A percentile compares a stretch with the other conserved stretches of the same genome.
These are phyloP conservation scores for Persicaria maculosa DNA, from an alignment of 148 eudicot genomes.

Conservation along the genomic window DNA sequence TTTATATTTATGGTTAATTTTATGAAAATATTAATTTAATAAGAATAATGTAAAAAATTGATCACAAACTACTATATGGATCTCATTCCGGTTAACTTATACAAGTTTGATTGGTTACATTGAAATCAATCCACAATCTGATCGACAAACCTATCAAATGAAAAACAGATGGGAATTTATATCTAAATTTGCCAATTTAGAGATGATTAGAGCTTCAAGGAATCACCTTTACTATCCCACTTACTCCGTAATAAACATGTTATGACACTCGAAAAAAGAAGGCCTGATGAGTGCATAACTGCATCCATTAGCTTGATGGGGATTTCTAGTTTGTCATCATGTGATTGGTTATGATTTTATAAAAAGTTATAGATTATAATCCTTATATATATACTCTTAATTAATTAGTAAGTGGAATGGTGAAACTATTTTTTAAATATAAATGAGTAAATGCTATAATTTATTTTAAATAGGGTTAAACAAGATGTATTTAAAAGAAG, in stretches of 20 bases:
- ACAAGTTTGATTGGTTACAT: not conserved
- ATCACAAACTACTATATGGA: too few species aligned
- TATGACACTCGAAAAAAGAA: not conserved
- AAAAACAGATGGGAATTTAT: not conserved
- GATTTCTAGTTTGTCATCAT: not conserved
- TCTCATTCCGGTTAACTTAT: not conserved
- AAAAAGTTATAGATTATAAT: not conserved
- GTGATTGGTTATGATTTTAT: not conserved
- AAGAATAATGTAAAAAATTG: too few species aligned
- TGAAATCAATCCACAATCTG: not conserved
- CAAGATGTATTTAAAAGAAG: too few species aligned
- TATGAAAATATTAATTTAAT: too few species aligned
- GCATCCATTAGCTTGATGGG: not conserved
- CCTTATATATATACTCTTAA: too few species aligned
- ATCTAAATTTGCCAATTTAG: not conserved
- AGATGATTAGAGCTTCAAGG: not conserved
- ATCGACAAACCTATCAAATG: not conserved
- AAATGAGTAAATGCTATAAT: too few species aligned
- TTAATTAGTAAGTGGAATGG: too few species aligned
- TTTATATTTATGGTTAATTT: too few species aligned
- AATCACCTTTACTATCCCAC: conserved; percentile 1
- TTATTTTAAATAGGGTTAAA: too few species aligned
- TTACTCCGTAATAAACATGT: not conserved
- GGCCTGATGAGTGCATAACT: not conserved
- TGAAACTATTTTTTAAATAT: too few species aligned